Conservation (phyloP, 2,329 filamentous ascomycete genomes). For the Ophiostoma sp. region DNA sequence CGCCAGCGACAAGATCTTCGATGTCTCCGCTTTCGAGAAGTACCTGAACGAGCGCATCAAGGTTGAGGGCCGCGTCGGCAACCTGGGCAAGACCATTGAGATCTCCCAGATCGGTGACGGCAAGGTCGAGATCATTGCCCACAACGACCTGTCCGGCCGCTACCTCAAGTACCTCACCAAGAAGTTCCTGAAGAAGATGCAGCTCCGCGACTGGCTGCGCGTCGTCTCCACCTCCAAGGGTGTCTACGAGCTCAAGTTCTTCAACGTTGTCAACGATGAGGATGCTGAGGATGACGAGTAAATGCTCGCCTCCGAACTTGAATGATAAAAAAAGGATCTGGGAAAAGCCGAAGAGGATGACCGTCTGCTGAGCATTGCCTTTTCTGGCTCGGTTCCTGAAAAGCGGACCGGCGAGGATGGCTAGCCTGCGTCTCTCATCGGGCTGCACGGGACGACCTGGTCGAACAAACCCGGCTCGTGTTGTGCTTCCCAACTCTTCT, state of each 20-base stretch:
- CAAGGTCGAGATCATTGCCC: conserved; percentile 95
- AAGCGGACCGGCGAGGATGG: conserved; percentile 1
- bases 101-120: conserved; percentile 90
- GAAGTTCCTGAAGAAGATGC: conserved; percentile 99
- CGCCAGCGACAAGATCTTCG: conserved; percentile 99
- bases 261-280: conserved; percentile 99
- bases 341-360: background rate
- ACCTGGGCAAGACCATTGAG: conserved; percentile 88
- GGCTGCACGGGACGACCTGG: background rate
- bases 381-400: background rate
- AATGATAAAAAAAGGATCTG: background rate
- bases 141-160: conserved; percentile 96
- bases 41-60: conserved; percentile 99
- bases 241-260: conserved; percentile 99
- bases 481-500: background rate
- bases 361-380: background rate
- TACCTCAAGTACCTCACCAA: conserved; percentile 99
- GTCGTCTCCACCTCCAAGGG: conserved; percentile 97
- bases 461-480: background rate
- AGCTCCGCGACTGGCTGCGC: conserved; percentile 99
- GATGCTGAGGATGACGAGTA: conserved; percentile 98
- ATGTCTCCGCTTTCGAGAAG: conserved; percentile 97
- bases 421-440: background rate
- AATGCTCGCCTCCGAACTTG: background rate
- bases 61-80: conserved; percentile 96